These are phyloP conservation scores for Epichloe uncinata DNA, from an alignment of 2,329 filamentous ascomycete genomes.

Conservation along the genomic window DNA sequence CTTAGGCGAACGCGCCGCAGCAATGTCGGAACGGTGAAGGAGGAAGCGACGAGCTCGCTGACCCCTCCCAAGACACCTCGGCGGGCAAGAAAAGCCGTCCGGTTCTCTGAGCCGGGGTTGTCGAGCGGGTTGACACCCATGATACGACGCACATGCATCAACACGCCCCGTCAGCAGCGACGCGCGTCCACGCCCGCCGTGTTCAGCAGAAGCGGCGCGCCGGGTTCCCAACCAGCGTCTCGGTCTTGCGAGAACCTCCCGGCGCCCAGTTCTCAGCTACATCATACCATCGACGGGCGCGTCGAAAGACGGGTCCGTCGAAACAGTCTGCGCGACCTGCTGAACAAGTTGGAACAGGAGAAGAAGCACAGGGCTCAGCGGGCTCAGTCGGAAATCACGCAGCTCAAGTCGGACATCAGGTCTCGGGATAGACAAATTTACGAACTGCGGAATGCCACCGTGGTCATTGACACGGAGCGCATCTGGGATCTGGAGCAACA, in stretches of 20 bases:
- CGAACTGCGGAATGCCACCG: conserved; percentile 35
- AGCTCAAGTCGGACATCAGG: conserved; percentile 34
- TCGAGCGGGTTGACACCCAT: conserved; percentile 46
- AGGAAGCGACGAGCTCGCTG: conserved; percentile 7
- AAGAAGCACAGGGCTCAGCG: conserved; percentile 27
- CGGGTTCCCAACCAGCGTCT: conserved; percentile 6
- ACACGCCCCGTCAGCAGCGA: conserved; percentile 22
- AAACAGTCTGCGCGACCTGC: conserved; percentile 44
- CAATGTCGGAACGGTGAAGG: conserved; percentile 18
- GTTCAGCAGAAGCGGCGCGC: conserved; percentile 7
- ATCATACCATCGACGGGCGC: conserved; percentile 42
- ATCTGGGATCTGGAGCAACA: conserved; percentile 29
- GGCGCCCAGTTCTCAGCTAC: conserved; percentile 23
- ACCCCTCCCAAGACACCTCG: conserved; percentile 17
- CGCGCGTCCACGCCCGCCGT: conserved; percentile 31
- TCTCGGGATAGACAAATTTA: conserved; percentile 40
- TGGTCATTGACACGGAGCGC: conserved; percentile 33
- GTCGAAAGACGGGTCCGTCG: conserved; percentile 43
- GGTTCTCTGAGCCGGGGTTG: conserved; percentile 45
- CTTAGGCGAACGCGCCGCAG: conserved; percentile 39
- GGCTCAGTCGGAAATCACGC: conserved; percentile 32
- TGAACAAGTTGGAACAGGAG: conserved; percentile 37
- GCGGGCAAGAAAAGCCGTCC: conserved; percentile 33
- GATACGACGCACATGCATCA: conserved; percentile 37
- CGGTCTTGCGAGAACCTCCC: conserved; percentile 19